Evolutionary conservation across 805 yeast genomes (phyloP).

Genomic region (Metschnikowia dekortorum): DNA sequence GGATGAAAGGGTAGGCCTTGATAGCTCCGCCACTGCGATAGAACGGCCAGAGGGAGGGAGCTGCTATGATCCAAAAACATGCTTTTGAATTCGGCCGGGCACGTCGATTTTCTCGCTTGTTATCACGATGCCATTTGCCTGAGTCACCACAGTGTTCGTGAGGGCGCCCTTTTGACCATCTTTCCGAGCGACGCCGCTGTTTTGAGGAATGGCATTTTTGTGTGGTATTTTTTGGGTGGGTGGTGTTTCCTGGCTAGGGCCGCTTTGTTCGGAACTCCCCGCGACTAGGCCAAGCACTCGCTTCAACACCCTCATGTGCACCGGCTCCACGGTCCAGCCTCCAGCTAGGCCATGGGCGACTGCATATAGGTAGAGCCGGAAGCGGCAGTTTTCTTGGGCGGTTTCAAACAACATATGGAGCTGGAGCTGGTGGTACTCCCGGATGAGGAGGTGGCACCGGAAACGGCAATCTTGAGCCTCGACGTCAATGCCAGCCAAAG

Average conservation of each 20-base stretch:
- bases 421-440: conserved; percentile 7
- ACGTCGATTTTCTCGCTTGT: neutral
- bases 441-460: conserved; percentile 1
- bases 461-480: conserved; percentile 1
- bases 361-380: conserved; percentile 14
- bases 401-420: conserved; percentile 10
- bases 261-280: neutral
- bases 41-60: neutral
- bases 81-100: neutral
- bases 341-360: conserved; percentile 5
- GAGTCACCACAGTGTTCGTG: neutral
- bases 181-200: neutral
- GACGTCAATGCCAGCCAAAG: conserved; percentile 3
- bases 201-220: neutral
- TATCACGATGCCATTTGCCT: neutral
- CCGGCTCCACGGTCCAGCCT: conserved; percentile 7
- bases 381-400: conserved; percentile 9
- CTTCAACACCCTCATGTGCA: conserved; percentile 6
- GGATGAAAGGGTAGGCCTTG: neutral
- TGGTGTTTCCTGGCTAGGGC: no score
- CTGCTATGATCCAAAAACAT: neutral
- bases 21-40: no score
- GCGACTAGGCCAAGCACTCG: conserved; percentile 2
- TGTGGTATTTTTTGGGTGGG: neutral
- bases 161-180: neutral